These are phyloP conservation scores for Phytophthora tentaculata DNA, from an alignment of 352 stramenopile species.

Conservation along the genomic window DNA sequence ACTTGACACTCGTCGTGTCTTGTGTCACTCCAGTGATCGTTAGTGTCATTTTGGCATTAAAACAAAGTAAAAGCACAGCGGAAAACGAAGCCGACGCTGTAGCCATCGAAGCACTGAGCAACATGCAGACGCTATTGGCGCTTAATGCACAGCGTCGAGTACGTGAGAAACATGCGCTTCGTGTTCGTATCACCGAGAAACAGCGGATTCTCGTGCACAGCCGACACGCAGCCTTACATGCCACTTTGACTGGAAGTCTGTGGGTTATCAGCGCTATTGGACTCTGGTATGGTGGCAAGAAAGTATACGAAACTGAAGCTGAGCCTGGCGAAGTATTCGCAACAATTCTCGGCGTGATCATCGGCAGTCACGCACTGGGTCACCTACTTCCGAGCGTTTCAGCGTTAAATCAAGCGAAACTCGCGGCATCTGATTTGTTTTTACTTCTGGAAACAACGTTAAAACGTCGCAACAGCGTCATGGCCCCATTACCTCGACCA, in stretches of 20 bases:
- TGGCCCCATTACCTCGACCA: slow-evolving; percentile 20
- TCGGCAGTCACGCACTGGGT: slow-evolving; percentile 32
- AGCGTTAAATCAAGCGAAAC: slow-evolving; percentile 11
- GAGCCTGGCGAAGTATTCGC: slow-evolving; percentile 22
- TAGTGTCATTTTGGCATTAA: neutral
- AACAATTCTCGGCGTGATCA: slow-evolving; percentile 25
- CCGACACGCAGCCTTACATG: slow-evolving; percentile 19
- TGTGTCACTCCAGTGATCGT: slow-evolving; percentile 18
- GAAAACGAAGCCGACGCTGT: slow-evolving; percentile 28
- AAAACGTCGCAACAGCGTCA: slow-evolving; percentile 4
- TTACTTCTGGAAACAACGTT: slow-evolving; percentile 13
- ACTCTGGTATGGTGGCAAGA: slow-evolving; percentile 34
- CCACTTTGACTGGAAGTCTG: slow-evolving; percentile 19
- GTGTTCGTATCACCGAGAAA: slow-evolving; percentile 22
- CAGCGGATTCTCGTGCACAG: slow-evolving; percentile 9
- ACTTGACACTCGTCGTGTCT: slow-evolving; percentile 29
- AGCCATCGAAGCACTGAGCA: slow-evolving; percentile 31
- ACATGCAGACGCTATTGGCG: slow-evolving; percentile 36
- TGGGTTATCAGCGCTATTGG: slow-evolving; percentile 39
- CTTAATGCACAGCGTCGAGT: slow-evolving; percentile 39
- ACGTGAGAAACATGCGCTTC: slow-evolving; percentile 30
- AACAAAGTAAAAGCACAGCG: neutral
- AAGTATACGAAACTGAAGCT: slow-evolving; percentile 32
- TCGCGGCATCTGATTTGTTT: slow-evolving; percentile 29
- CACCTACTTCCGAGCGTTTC: slow-evolving; percentile 26